Percentiles rank a stretch among this genome's conserved stretches.
Conservation (phyloP, 2,329 filamentous ascomycete genomes). For the Colletotrichum gigasporum region DNA sequence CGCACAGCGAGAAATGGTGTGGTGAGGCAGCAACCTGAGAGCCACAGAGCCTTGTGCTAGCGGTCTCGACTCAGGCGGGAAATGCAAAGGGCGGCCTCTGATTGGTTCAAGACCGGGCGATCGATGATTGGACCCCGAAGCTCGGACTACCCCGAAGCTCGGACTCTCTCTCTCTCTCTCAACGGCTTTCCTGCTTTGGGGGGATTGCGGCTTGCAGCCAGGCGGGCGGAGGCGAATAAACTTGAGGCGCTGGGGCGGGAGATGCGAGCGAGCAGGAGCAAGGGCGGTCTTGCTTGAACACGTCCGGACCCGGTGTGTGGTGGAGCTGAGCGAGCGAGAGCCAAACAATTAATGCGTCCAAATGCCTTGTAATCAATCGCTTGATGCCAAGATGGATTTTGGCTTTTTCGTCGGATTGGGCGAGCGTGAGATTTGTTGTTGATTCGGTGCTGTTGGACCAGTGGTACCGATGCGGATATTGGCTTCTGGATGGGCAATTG, state of each 20-base stretch:
- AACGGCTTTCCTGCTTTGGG: background rate
- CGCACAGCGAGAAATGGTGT: conserved; percentile 4
- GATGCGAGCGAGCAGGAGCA: background rate
- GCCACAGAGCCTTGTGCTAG: background rate
- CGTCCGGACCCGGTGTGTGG: too few species aligned
- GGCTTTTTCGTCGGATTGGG: background rate
- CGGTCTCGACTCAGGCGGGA: conserved; percentile 15
- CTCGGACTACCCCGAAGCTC: conserved; percentile 22
- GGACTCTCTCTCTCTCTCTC: conserved; percentile 2
- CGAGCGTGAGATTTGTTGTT: too few species aligned
- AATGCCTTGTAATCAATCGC: background rate
- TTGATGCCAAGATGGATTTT: background rate
- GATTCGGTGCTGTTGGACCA: too few species aligned
- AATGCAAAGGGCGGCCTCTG: background rate
- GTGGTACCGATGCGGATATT: too few species aligned
- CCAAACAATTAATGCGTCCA: background rate
- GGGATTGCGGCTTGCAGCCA: background rate
- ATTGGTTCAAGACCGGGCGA: conserved; percentile 3
- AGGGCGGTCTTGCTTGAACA: background rate
- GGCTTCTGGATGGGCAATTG: too few species aligned
- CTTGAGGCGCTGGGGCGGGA: conserved; percentile 15
- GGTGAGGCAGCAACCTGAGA: background rate
- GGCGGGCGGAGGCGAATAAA: conserved; percentile 21
- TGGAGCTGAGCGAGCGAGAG: too few species aligned
- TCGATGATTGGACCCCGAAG: conserved; percentile 26